Evolutionary conservation across 192 early-diverging fungal species (phyloP), one percentile per base, ranked within the genome.

Genomic region (Backusella circina): DNA sequence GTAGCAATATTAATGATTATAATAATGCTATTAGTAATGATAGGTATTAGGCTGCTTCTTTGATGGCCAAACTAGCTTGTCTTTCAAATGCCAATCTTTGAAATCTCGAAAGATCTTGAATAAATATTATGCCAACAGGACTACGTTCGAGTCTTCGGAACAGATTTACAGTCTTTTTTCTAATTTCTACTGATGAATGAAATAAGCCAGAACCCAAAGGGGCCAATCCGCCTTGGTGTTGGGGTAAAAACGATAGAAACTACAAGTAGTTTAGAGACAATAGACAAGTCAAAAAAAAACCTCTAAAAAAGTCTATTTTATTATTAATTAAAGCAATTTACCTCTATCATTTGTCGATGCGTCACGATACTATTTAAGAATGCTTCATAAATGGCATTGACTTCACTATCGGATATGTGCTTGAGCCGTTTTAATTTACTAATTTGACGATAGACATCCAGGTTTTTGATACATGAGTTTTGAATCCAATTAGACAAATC

Each of bases 121-220:
- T 61, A 78, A 84, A 86, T 35, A 75, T 81, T 39, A 35, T 71
- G 21, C 85, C 85, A 28, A 89, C 86, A 16, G 84, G 86, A 80
- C 95, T 91, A 31, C 89, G 76, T 68, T 90, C 85, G 66, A 97
- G 80, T 61, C 92, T 84, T 23, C 90, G 85, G 36, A 97, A 91
- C n/a, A 97, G 81, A 35, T 90, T 81, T 21, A 93, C 88, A 1
- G 92, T 90, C 50, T 92, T 88, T 23, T 84, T 70, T 35, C 93
- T 81, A 13, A 95, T 91, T 23, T 83, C 86, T 16, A 85, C 82
- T 23, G 91, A 83, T 6, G 91, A 90, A 74, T 94, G 91, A 79
- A 93, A 95, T 61, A 96, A 84, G 6, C 96, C 96, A 37, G 87
- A 84, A 18, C 92, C 92, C n/a, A 97, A 75, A 41, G 92, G 93